Base-by-base conservation (phyloP, 192 early-diverging fungal genomes). In the Coemansia sp. region DNA sequence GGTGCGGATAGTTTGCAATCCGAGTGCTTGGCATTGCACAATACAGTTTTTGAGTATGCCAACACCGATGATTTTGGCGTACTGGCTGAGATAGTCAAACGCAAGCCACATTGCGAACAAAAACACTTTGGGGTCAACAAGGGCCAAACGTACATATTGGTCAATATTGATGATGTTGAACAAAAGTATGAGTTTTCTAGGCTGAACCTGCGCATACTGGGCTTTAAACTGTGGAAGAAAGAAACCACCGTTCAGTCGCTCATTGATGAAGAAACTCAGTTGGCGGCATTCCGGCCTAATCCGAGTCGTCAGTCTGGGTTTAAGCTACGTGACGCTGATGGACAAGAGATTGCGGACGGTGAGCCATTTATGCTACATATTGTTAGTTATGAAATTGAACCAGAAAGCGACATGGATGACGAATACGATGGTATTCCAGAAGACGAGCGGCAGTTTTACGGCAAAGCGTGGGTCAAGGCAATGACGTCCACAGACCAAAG, bases 241-340 rank as follows among this genome's bases (percentile, higher is more conserved):
- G 2, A 12, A 38, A 19, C 35, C 14, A 59, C 58, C 5, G 17
- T 59, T 0, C 35, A 59, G n/a, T 24, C 35, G 19, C 38, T 59
- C 12, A 23, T 59, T 12, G 58, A 59, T 14, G 58, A 59, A 23
- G 58, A 59, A 12, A 17, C 32, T 22, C 10, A 43, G 0, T 11
- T 55, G 27, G 41, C 22, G 17, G 8, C 4, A 14, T 29, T 24
- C 14, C 27, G 32, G 6, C 39, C 59, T 25, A 45, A 60, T 23
- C 59, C 43, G 17, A 35, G 32, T 22, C 12, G 59, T 24, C 39
- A 21, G 21, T 12, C 59, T 23, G 59, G 23, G 3, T 60, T 60
- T 38, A 60, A 60, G 17, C 59, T 60, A 17, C 59, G 43, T 5
- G 59, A 60, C 14, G 10, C 27, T 8, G 59, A 60, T 29, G 59